Base-by-base conservation (phyloP, 2,329 filamentous ascomycete genomes). In the Ceratocystis cubensis region DNA sequence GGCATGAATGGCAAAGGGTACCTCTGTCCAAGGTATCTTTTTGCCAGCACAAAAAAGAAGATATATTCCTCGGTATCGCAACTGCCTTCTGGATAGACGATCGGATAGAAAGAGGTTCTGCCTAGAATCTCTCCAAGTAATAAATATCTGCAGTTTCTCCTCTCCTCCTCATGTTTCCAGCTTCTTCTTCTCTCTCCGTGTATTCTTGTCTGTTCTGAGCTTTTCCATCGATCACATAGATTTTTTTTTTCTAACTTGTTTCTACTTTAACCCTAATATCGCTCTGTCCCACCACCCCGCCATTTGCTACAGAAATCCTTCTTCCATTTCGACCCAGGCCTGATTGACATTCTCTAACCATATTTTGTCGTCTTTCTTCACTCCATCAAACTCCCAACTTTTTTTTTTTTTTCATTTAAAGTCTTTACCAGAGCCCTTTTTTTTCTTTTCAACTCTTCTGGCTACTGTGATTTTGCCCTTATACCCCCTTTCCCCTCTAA, bases 281-380 rank as follows among this genome's bases (percentile, higher is more conserved):
- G 28, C 48, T 30, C 56, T 59, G 56, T 59, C 28, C 56, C 56
- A 59, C 56, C 63, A 65, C 66, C 59, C 57, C 66, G 59, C 64
- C 50, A 48, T 28, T 59, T 65, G 25, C 64, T 61, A 64, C 64
- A 53, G 33, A 57, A 65, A 68, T 68, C 66, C 66, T 68, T 68
- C 44, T 2, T 68, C 44, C 48, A 53, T 53, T 53, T 25, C 44
- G 8, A 33, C 63, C 13, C 22, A 63, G 48, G 61, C 63, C 64
- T 63, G 33, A 66, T 25, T 25, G 48, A 41, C 62, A 63, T 50
- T 65, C 63, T 65, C 63, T 59, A 59, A 46, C n/a, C 61, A 63
- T 67, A 25, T 65, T 65, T 53, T 53, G 48, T 53, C 48, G 61
- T 50, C 28, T 57, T 63, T 41, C 37, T 50, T 45, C 56, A 37